Evolutionary conservation across 306 rosid species (phyloP), one percentile per base, ranked within the genome.

Genomic region (Cercis canadensis): DNA sequence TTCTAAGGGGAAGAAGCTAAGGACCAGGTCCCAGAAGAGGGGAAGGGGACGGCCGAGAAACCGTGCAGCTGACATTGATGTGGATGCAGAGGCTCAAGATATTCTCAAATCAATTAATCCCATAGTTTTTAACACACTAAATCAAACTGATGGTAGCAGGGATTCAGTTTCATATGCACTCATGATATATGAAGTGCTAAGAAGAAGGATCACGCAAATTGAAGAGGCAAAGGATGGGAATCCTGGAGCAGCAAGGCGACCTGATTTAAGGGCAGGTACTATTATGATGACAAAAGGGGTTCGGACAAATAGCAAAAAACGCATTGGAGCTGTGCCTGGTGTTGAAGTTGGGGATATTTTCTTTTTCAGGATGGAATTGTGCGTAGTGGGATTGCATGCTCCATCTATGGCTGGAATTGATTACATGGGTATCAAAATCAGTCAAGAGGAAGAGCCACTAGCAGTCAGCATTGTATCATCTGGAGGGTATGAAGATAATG

Each of bases 391-490:
- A 54, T 64, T 92, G 49, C 98, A 92, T 61, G 76, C 93, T 68
- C 98, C 92, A 19, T 88, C 92, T 4, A 92, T 92, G 98, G 92
- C 96, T 65, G 98, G 97, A 57, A 92, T 92, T 51, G 98, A 92
- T 88, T 92, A 90, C 67, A 4, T 92, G 84, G 75, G 84, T 67
- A 19, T 81, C 80, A 92, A 86, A 80, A 55, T 56, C 65, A 83
- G 83, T 76, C 70, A 78, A 62, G 93, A 86, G 44, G 98, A 92
- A 53, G 97, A 92, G 80, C 91, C 97, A 4, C 70, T 92, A 29
- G 98, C 98, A 58, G 89, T 90, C 44, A 92, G 98, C 84, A 88
- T 92, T 76, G 97, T 92, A 51, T 88, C 98, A 3, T 90, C 98
- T 12, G 97, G 98, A 62, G 98, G 97, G 29, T 90, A 92, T 69